These are phyloP conservation scores for Peronosclerospora sorghi DNA, from an alignment of 352 stramenopile genomes.

Conservation along the genomic window DNA sequence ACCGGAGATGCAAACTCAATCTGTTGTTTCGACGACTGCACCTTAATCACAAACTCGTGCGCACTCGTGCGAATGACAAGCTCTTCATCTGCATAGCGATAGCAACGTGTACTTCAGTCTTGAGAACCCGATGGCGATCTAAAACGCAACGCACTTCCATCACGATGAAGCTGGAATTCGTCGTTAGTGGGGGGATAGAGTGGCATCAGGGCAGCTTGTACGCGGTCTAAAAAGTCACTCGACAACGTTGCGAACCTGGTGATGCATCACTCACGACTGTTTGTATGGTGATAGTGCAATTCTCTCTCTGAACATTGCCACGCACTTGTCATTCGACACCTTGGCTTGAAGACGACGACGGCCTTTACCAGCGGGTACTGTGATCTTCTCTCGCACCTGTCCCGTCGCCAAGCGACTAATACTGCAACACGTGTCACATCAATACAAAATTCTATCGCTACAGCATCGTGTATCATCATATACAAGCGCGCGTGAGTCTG, in stretches of 20 bases:
- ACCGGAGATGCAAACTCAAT: constrained; percentile 60
- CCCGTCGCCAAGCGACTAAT: constrained; percentile 1
- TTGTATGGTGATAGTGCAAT: not conserved
- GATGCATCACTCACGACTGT: not conserved
- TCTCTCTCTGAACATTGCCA: not conserved
- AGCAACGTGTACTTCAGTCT: not conserved
- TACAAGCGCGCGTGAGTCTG: not conserved
- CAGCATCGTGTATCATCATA: too few relatives aligned
- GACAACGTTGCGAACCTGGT: constrained; percentile 43
- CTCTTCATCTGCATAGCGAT: constrained; percentile 14
- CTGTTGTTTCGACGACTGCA: constrained; percentile 50
- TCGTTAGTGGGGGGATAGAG: constrained; percentile 55
- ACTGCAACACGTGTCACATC: constrained; percentile 4
- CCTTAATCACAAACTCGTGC: constrained; percentile 55
- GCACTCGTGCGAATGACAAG: constrained; percentile 39
- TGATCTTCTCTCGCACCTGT: constrained; percentile 25
- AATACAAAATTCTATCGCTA: not conserved
- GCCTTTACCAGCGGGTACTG: constrained; percentile 20
- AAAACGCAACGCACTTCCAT: constrained; percentile 16
- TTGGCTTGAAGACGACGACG: constrained; percentile 37
- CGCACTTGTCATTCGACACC: constrained; percentile 42
- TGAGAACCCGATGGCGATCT: not conserved
- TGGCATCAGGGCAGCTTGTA: constrained; percentile 44
- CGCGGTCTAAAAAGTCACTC: constrained; percentile 48
- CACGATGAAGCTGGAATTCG: constrained; percentile 37